Evolutionary conservation across 2,329 filamentous ascomycete genomes (phyloP), one percentile per base, ranked within the genome.

Genomic region (Nemania serpens): DNA sequence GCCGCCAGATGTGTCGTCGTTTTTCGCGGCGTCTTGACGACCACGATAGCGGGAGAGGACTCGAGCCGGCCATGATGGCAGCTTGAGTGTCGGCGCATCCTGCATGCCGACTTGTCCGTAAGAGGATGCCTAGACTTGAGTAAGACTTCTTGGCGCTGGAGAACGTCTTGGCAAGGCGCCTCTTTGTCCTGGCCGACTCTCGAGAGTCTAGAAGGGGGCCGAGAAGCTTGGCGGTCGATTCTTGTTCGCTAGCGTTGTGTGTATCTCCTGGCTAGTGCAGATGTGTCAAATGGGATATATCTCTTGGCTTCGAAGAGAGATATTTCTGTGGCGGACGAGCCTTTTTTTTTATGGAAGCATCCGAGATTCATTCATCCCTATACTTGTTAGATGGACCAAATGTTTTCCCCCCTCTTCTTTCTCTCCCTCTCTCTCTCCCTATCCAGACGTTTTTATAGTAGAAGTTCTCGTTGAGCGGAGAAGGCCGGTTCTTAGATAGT

Each of bases 11-110:
- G 51, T 15, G 18, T 54, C 34, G 39, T 51, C 15, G 34, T 41
- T 4, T n/a, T 33, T 48, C 29, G 47, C 39, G 20, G 34, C 47
- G 17, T 15, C 29, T 47, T 33, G 56, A 51, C 50, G 59, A 52
- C 43, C 50, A 20, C 54, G 58, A 22, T 43, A 49, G 18, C 18
- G 51, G 47, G 58, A 29, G 53, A 55, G 52, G 18, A 58, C 59
- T 10, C 43, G 58, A 12, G 47, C 48, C 17, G 64, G 64, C 62
- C 64, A 65, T 63, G 59, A 65, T 53, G 64, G 64, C 64, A 57
- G 50, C 53, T 56, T 49, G 42, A 53, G 20, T 12, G 33, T 50
- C 54, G 46, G 39, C 20, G 33, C 56, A 63, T 63, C 59, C 59
- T 58, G 59, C 64, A 66, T 66, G 54, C 63, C 58, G 58, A 41